These are phyloP conservation scores for Kentomonas sorsogonicus DNA, from an alignment of 208 protist genomes.

Conservation along the genomic window DNA sequence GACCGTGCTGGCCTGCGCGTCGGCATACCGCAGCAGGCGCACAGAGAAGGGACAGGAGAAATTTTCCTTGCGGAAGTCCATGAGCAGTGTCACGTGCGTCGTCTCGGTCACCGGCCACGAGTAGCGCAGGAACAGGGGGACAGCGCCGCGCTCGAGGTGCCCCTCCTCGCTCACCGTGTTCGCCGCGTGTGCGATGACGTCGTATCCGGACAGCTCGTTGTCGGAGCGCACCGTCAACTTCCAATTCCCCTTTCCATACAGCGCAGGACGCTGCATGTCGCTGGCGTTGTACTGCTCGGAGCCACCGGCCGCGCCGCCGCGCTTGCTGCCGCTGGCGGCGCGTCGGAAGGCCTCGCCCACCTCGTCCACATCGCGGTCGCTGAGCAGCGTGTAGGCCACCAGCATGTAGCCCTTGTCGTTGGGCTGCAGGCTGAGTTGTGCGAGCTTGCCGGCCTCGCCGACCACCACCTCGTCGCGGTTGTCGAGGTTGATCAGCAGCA, in stretches of 20 bases:
- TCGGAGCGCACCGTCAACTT: constrained; percentile 53
- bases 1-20: background rate
- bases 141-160: constrained; percentile 48
- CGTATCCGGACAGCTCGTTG: constrained; percentile 42
- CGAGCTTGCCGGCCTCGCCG: constrained; percentile 45
- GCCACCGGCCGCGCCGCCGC: background rate
- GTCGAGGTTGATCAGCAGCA: constrained; percentile 74
- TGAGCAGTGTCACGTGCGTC: constrained; percentile 48
- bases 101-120: constrained; percentile 40
- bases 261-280: too few relatives aligned
- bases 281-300: background rate
- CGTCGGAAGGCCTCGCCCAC: background rate
- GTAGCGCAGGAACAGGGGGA: constrained; percentile 52
- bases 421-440: constrained; percentile 41
- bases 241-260: constrained; percentile 48
- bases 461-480: constrained; percentile 18
- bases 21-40: constrained; percentile 17
- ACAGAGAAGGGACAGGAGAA: constrained; percentile 51
- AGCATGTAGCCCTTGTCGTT: constrained; percentile 79
- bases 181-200: constrained; percentile 30
- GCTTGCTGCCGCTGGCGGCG: background rate
- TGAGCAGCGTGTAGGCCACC: constrained; percentile 42
- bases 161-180: constrained; percentile 32
- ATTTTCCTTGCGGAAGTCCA: constrained; percentile 26
- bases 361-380: background rate